These are phyloP conservation scores for Stachybotrys echinatus DNA, from an alignment of 2,329 filamentous ascomycete genomes.

Conservation along the genomic window DNA sequence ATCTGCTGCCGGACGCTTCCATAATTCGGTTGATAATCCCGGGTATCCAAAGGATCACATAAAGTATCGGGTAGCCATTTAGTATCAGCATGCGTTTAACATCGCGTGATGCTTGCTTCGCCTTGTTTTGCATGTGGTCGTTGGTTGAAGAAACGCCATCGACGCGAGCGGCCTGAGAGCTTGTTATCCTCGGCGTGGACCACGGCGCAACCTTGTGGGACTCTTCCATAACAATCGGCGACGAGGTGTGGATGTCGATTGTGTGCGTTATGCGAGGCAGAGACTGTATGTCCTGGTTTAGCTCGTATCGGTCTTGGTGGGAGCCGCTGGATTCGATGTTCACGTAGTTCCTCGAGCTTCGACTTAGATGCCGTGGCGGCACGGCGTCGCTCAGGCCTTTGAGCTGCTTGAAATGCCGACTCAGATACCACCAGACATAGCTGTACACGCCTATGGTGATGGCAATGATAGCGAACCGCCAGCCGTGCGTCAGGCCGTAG, in stretches of 20 bases:
- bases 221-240: background rate
- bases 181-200: background rate
- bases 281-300: background rate
- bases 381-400: background rate
- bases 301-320: background rate
- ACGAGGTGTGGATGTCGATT: background rate
- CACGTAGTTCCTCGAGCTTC: background rate
- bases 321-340: background rate
- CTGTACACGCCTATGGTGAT: constrained; percentile 33
- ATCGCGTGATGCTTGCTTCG: background rate
- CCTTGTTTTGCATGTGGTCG: background rate
- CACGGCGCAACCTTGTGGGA: background rate
- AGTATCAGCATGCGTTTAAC: constrained; percentile 17
- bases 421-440: constrained; percentile 27
- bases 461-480: constrained; percentile 37
- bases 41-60: constrained; percentile 15
- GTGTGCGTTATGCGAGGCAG: background rate
- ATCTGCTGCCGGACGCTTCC: constrained; percentile 6
- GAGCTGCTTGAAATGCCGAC: constrained; percentile 6
- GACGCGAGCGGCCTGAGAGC: background rate
- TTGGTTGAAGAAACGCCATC: background rate
- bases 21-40: constrained; percentile 14
- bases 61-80: constrained; percentile 17
- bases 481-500: constrained; percentile 38
- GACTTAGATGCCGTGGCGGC: background rate